Evolutionary conservation across 192 early-diverging fungal genomes (phyloP).

Genomic region (Mortierella hygrophila): DNA sequence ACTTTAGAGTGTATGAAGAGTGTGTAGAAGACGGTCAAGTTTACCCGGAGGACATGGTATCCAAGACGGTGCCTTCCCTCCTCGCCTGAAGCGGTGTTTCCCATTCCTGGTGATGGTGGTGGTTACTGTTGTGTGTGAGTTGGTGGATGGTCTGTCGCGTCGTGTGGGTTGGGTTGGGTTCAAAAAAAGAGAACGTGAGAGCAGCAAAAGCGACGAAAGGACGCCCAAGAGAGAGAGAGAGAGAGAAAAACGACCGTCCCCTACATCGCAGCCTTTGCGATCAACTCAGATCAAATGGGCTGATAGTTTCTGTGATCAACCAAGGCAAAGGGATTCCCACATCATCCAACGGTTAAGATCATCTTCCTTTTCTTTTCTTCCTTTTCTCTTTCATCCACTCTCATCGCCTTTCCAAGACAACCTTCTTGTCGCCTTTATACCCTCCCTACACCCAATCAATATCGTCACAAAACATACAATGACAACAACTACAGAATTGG

Average conservation of each 20-base stretch:
- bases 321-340: too few species aligned
- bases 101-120: slow-evolving; percentile 49
- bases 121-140: neutral
- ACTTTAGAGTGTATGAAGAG: neutral
- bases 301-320: neutral
- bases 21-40: neutral
- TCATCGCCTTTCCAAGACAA: neutral
- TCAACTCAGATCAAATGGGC: neutral
- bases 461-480: slow-evolving; percentile 7
- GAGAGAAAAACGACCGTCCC: neutral
- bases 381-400: neutral
- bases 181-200: slow-evolving; percentile 13
- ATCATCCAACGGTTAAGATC: too few species aligned
- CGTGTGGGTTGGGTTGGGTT: neutral
- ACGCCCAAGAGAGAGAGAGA: too few species aligned
- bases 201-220: too few species aligned
- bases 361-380: neutral
- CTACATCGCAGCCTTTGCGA: neutral
- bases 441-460: slow-evolving; percentile 2
- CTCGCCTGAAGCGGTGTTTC: slow-evolving; percentile 64
- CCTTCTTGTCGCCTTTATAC: neutral
- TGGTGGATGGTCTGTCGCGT: neutral
- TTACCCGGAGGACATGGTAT: slow-evolving; percentile 78
- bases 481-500: neutral
- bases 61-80: slow-evolving; percentile 64